These are phyloP conservation scores for Nidula microcarpa DNA, from an alignment of 768 basidiomycete species.

Conservation along the genomic window DNA sequence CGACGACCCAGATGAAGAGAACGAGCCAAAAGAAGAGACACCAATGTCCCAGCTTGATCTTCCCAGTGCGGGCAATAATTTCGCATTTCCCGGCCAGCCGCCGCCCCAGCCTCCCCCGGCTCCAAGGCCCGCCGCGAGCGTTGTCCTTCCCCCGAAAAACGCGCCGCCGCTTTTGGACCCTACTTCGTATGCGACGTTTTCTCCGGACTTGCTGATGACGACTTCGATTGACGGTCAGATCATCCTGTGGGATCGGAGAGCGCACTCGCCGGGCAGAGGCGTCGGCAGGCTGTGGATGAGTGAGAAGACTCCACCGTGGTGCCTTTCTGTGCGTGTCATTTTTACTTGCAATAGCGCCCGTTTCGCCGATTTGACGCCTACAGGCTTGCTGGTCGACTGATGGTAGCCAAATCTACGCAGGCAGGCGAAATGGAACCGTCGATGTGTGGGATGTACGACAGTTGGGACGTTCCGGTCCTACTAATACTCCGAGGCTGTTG, in stretches of 20 bases:
- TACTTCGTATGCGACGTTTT: constrained; percentile 58
- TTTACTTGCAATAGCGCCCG: neutral
- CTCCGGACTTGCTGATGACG: constrained; percentile 82
- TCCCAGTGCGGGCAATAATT: constrained; percentile 12
- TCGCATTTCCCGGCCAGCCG: constrained; percentile 16
- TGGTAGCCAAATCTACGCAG: constrained; percentile 86
- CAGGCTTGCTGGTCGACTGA: constrained; percentile 95
- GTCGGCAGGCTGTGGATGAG: constrained; percentile 86
- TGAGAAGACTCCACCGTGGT: constrained; percentile 95
- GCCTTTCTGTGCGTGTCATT: constrained; percentile 71
- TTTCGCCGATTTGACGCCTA: neutral
- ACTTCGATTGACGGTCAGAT: constrained; percentile 91
- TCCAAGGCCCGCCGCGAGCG: constrained; percentile 22
- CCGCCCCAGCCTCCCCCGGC: constrained; percentile 10
- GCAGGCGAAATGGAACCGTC: constrained; percentile 84
- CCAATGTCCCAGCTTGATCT: neutral
- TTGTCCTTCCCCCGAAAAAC: constrained; percentile 62
- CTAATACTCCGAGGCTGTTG: constrained; percentile 68
- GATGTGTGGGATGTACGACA: constrained; percentile 95
- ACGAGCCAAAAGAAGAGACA: constrained; percentile 25
- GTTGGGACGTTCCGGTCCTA: constrained; percentile 59
- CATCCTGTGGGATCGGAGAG: constrained; percentile 86
- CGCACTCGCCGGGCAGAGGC: constrained; percentile 57
- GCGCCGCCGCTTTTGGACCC: constrained; percentile 73
- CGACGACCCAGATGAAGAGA: constrained; percentile 69